Evolutionary conservation across 176 grass and related monocot genomes (phyloP).

Genomic region (Neostapfia colusana): DNA sequence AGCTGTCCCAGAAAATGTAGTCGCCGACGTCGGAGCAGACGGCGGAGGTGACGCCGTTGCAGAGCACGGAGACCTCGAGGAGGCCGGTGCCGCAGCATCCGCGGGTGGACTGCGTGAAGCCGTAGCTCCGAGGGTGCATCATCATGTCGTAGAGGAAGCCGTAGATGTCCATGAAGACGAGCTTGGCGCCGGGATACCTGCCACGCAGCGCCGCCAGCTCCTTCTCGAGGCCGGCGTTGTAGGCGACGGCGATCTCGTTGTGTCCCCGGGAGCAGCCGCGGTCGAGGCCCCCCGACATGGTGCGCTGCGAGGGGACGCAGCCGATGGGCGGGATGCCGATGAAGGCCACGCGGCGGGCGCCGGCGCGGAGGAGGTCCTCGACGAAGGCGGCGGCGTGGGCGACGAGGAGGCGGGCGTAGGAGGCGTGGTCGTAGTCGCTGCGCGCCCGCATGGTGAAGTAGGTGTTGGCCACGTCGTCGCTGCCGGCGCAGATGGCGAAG

Average conservation of each 20-base stretch:
- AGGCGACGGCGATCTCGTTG: conserved; percentile 57
- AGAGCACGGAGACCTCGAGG: conserved; percentile 65
- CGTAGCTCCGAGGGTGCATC: conserved; percentile 44
- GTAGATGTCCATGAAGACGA: conserved; percentile 75
- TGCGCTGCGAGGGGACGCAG: conserved; percentile 82
- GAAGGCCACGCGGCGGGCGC: conserved; percentile 54
- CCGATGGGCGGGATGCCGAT: conserved; percentile 78
- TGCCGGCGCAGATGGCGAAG: conserved; percentile 70
- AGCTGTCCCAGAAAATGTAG: conserved; percentile 91
- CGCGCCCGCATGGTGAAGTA: conserved; percentile 59
- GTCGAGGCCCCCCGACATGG: conserved; percentile 44
- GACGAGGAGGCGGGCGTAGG: conserved; percentile 57
- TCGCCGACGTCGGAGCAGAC: conserved; percentile 53
- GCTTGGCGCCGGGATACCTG: conserved; percentile 7
- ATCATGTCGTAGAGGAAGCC: conserved; percentile 66
- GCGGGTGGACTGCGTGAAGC: conserved; percentile 53
- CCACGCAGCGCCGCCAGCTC: conserved; percentile 19
- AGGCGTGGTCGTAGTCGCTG: conserved; percentile 42
- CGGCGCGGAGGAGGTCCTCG: conserved; percentile 50
- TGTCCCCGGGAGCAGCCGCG: conserved; percentile 48
- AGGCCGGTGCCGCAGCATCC: conserved; percentile 80
- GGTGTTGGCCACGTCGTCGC: conserved; percentile 80
- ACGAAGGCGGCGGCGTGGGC: conserved; percentile 46
- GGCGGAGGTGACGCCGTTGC: conserved; percentile 55
- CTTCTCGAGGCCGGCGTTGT: conserved; percentile 44